Evolutionary conservation across 495 filamentous ascomycete species (phyloP).

Genomic region (Penicillium paxilli): DNA sequence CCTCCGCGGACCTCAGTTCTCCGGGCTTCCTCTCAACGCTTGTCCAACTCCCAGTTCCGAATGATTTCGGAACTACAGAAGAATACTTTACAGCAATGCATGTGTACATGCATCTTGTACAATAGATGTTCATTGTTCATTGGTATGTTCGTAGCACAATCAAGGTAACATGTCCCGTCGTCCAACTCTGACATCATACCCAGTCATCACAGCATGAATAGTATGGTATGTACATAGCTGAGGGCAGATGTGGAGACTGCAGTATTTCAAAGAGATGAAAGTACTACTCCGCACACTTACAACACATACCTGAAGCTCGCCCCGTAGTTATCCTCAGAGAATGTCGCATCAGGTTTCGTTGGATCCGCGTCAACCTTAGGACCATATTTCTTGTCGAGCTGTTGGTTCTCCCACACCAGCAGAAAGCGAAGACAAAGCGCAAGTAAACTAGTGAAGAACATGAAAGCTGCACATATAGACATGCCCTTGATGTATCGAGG

Average conservation of each 20-base stretch:
- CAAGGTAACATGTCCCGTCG: background rate
- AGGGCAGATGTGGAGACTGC: no score
- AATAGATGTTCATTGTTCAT: background rate
- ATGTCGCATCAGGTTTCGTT: conserved; percentile 15
- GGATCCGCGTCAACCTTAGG: conserved; percentile 22
- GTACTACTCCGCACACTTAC: conserved; percentile 24
- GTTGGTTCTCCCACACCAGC: conserved; percentile 62
- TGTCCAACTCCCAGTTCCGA: background rate
- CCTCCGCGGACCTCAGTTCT: conserved; percentile 1
- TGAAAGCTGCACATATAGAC: conserved; percentile 68
- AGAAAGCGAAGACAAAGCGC: conserved; percentile 55
- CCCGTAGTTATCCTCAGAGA: conserved; percentile 54
- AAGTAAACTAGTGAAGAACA: conserved; percentile 65
- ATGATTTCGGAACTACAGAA: background rate
- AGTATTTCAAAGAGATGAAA: no score
- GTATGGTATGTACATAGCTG: background rate
- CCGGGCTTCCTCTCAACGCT: background rate
- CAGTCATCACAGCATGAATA: background rate
- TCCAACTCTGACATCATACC: conserved; percentile 8
- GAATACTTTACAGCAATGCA: background rate
- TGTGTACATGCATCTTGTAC: background rate
- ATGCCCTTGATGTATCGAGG: conserved; percentile 71
- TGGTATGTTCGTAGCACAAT: background rate
- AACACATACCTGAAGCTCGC: conserved; percentile 48
- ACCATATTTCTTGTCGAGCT: conserved; percentile 54